These are phyloP conservation scores for Fusarium mangiferae DNA, from an alignment of 2,329 filamentous ascomycete species.

Conservation along the genomic window DNA sequence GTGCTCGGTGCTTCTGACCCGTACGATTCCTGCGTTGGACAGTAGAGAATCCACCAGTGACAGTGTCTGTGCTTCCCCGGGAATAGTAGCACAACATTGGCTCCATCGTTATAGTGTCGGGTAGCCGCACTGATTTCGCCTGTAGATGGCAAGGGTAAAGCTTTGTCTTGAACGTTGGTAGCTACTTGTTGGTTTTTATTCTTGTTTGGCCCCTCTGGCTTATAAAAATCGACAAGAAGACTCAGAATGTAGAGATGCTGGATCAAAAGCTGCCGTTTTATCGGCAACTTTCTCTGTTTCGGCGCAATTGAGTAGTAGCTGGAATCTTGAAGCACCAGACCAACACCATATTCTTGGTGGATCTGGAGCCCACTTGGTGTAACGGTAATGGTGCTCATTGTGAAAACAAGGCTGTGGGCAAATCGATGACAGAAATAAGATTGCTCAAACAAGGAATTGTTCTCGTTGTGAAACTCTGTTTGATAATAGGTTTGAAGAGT, in stretches of 20 bases:
- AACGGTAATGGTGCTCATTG: fast-evolving
- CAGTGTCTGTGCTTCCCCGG: fast-evolving
- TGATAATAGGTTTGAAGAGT: fast-evolving
- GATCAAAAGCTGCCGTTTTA: fast-evolving
- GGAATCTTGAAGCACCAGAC: fast-evolving
- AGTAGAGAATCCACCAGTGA: fast-evolving
- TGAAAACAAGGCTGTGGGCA: not conserved
- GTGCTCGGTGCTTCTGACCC: fast-evolving
- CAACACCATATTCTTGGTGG: fast-evolving
- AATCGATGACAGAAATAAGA: no score
- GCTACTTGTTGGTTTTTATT: fast-evolving
- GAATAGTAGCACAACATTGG: fast-evolving
- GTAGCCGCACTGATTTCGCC: not conserved
- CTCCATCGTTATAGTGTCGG: fast-evolving
- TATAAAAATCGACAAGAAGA: fast-evolving
- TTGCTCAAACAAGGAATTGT: not conserved
- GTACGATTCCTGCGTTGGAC: fast-evolving
- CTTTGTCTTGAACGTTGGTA: not conserved
- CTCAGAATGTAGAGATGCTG: fast-evolving
- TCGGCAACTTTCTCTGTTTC: not conserved
- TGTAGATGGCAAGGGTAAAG: fast-evolving
- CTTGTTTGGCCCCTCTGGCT: fast-evolving
- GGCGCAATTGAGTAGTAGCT: not conserved
- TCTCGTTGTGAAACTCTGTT: not conserved
- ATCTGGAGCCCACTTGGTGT: fast-evolving